Base-by-base conservation (phyloP, 192 early-diverging fungal genomes). In the Rhizoclosmatium sp. region DNA sequence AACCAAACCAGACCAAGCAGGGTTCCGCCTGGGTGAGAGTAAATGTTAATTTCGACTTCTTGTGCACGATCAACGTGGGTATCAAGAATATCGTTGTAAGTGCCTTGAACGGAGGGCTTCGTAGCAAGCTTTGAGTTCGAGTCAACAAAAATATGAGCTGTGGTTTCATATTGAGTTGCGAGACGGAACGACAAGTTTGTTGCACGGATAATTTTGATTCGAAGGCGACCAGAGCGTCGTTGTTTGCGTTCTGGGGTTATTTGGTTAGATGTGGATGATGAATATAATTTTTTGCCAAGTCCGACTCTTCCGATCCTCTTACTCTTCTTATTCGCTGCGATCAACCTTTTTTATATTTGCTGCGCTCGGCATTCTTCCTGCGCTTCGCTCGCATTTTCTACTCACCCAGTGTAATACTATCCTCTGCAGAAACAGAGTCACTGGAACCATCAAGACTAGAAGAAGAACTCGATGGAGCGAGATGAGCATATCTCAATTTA, bases 31-130 rank as follows among this genome's bases (percentile, higher is more conserved):
- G 77, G 69, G 3, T 84, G 78, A 80, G 95, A 95, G 81, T 92
- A 95, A 41, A 99, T 85, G 2, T 91, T 88, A 64, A 99, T 90
- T 83, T 99, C 98, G 19, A 96, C 88, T 79, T 99, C 98, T 21
- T 91, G 91, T 1, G 93, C 95, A 82, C 93, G 93, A 80, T 97
- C 93, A 47, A 99, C 93, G 70, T 92, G 89, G 16, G 97, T 89
- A 68, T 95, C 95, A 83, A 93, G 91, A 49, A 88, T 86, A 64
- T 97, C 95, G 73, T 91, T 89, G 92, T 93, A 98, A 3, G 19
- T 14, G 19, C 19, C 14, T 62, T 75, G 81, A 12, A 3, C 59
- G 65, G 88, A 89, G 58, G 91, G 91, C 2, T 87, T 85, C 59
- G 95, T 93, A 46, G 82, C 90, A 48, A 87, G 90, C 65, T 85